Conservation (phyloP, 2,329 filamentous ascomycete genomes). For the Diaporthe amygdali region DNA sequence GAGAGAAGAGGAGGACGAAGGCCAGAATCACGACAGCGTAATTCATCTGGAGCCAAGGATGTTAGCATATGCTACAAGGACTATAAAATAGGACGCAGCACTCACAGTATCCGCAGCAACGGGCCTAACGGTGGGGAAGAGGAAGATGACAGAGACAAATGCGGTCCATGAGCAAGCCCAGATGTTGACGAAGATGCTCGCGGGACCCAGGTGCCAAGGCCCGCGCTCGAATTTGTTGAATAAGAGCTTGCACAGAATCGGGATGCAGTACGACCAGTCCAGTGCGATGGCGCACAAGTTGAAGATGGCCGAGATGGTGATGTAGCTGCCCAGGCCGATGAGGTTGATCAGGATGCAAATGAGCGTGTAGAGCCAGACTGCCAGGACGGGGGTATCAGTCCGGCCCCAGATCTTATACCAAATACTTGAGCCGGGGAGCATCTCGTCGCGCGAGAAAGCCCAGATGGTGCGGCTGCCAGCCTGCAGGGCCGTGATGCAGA, state of each 20-base stretch:
- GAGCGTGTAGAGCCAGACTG: conserved; percentile 60
- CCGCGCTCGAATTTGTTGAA: conserved; percentile 55
- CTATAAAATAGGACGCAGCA: background rate
- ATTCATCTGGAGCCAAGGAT: conserved; percentile 49
- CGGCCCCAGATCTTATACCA: conserved; percentile 55
- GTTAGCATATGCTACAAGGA: background rate
- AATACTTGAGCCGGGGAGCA: conserved; percentile 50
- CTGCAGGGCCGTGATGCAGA: conserved; percentile 63
- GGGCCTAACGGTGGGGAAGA: conserved; percentile 54
- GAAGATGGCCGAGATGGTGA: conserved; percentile 58
- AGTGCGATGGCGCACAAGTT: conserved; percentile 60
- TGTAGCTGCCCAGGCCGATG: conserved; percentile 61
- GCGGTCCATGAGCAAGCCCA: conserved; percentile 57
- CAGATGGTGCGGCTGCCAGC: conserved; percentile 58
- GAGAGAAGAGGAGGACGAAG: conserved; percentile 48
- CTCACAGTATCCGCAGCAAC: conserved; percentile 50
- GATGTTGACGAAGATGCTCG: conserved; percentile 46
- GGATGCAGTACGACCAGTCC: conserved; percentile 62
- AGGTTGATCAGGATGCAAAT: conserved; percentile 63
- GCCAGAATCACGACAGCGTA: conserved; percentile 57
- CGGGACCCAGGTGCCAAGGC: conserved; percentile 55
- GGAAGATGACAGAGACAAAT: conserved; percentile 59
- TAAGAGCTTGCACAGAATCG: conserved; percentile 57
- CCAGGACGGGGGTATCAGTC: conserved; percentile 56
- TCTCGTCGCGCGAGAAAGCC: conserved; percentile 58